These are phyloP conservation scores for Caryopteris hybrid DNA, from an alignment of 305 asterid species.

Conservation along the genomic window DNA sequence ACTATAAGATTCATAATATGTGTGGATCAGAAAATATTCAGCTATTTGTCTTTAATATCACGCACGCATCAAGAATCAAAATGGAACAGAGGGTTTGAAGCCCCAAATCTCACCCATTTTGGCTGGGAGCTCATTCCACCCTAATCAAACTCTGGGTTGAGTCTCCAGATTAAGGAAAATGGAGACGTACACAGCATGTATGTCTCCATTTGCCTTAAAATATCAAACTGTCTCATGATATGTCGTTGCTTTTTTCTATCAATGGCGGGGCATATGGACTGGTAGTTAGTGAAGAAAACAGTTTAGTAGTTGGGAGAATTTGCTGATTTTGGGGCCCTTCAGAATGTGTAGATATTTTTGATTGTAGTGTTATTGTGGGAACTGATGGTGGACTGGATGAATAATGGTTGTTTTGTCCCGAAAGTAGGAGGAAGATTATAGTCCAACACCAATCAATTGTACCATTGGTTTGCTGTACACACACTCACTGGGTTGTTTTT, in stretches of 20 bases:
- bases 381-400: conserved; percentile 31
- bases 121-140: conserved; percentile 22
- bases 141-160: conserved; percentile 24
- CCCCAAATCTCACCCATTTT: too few species aligned
- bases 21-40: too few species aligned
- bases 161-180: conserved; percentile 24
- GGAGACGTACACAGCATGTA: conserved; percentile 23
- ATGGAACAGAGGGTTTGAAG: too few species aligned
- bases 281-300: conserved; percentile 17
- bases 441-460: conserved; percentile 20
- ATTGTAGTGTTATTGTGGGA: too few species aligned
- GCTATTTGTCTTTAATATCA: too few species aligned
- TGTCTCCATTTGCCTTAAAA: too few species aligned
- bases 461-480: too few species aligned
- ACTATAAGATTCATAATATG: too few species aligned
- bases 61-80: too few species aligned
- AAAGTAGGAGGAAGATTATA: too few species aligned
- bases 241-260: conserved; percentile 32
- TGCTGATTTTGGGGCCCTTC: conserved; percentile 42
- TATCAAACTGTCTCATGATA: conserved; percentile 38
- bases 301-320: neutral
- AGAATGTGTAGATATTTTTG: too few species aligned
- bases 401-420: conserved; percentile 13
- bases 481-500: too few species aligned
- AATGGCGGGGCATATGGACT: conserved; percentile 39